Conservation (phyloP, 345 rosid species). For the Sisymbrium irio region DNA sequence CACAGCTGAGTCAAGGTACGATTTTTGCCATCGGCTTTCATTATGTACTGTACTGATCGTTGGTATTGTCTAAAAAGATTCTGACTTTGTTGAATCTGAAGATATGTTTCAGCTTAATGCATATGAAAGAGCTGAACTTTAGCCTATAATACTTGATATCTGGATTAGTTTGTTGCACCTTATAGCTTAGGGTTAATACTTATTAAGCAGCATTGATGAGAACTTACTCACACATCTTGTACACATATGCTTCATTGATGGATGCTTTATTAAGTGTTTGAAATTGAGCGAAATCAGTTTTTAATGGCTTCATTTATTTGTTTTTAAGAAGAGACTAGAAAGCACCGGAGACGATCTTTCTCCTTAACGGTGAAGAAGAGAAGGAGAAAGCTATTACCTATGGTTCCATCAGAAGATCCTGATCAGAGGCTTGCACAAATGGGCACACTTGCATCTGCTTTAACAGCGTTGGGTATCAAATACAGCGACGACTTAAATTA, state of each 20-base stretch:
- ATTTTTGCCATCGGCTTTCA: slow-evolving; percentile 2
- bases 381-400: slow-evolving; percentile 66
- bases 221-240: background rate
- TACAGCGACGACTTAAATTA: slow-evolving; percentile 68
- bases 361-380: slow-evolving; percentile 77
- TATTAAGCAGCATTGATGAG: background rate
- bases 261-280: background rate
- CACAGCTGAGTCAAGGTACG: slow-evolving; percentile 53
- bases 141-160: background rate
- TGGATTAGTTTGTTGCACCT: background rate
- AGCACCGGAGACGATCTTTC: slow-evolving; percentile 61
- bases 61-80: background rate
- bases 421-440: slow-evolving; percentile 59
- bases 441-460: slow-evolving; percentile 85
- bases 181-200: background rate
- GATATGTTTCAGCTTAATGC: slow-evolving; percentile 3
- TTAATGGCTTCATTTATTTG: background rate
- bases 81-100: slow-evolving; percentile 19
- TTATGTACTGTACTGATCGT: background rate
- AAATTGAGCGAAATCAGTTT: background rate
- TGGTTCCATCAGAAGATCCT: slow-evolving; percentile 68
- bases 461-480: slow-evolving; percentile 63
- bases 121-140: slow-evolving; percentile 5
- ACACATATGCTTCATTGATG: background rate
- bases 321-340: slow-evolving; percentile 41